A percentile compares a stretch with the other conserved stretches of the same genome.
These are phyloP conservation scores for Dorcoceras hygrometricum DNA, from an alignment of 257 asterid genomes.

Conservation along the genomic window DNA sequence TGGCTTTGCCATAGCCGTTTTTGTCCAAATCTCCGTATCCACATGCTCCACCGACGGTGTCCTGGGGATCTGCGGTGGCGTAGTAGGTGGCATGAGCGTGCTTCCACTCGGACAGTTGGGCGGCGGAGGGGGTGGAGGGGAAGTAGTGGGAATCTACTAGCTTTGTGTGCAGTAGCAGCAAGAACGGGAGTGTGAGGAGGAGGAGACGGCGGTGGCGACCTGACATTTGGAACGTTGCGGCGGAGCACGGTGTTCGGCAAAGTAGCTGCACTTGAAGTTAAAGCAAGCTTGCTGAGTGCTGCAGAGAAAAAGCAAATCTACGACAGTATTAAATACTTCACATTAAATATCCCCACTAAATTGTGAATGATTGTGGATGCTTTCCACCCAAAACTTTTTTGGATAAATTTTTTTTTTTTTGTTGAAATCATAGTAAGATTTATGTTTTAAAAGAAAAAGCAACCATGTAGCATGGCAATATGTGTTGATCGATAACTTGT, in stretches of 20 bases:
- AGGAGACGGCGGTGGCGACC: constrained; percentile 26
- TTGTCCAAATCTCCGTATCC: constrained; percentile 84
- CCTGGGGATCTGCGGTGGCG: constrained; percentile 73
- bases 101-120: constrained; percentile 67
- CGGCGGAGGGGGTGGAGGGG: constrained; percentile 50
- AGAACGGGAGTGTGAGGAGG: constrained; percentile 36
- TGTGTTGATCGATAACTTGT: too few relatives aligned
- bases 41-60: constrained; percentile 88
- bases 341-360: background rate
- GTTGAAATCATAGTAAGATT: too few relatives aligned
- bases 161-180: constrained; percentile 18
- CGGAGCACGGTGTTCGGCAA: constrained; percentile 11
- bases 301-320: background rate
- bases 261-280: background rate
- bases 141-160: constrained; percentile 44
- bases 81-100: constrained; percentile 87
- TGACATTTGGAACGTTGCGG: constrained; percentile 29
- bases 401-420: too few relatives aligned
- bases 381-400: too few relatives aligned
- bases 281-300: background rate
- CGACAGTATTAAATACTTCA: too few relatives aligned
- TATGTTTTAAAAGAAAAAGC: too few relatives aligned
- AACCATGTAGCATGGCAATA: too few relatives aligned
- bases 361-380: background rate
- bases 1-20: constrained; percentile 87